phyloP scores from a whole-genome alignment of 495 filamentous ascomycete species.

The Cenococcum geophilum region DNA sequence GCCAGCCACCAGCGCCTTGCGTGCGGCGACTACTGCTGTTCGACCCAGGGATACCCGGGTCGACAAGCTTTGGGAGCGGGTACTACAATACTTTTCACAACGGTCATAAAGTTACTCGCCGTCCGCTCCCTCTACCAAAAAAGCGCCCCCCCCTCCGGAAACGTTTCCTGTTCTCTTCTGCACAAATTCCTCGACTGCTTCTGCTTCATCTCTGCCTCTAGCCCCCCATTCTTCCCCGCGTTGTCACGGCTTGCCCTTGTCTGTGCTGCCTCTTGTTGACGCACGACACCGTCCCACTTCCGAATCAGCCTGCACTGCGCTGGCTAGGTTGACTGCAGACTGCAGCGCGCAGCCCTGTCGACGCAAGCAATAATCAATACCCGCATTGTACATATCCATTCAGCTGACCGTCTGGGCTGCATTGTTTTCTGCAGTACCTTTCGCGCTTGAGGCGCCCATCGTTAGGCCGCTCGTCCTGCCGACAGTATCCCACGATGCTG shows the following conservation, averaged over 20 bases:
- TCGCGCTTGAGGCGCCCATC: constrained; percentile 8
- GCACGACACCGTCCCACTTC: not conserved
- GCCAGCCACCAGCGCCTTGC: too few species aligned
- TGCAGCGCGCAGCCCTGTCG: constrained; percentile 2
- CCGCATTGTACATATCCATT: constrained; percentile 5
- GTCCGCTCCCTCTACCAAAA: too few species aligned
- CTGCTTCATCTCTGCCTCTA: too few species aligned
- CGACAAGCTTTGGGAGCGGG: too few species aligned
- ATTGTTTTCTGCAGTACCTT: constrained; percentile 3
- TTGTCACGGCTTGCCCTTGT: not conserved
- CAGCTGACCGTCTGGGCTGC: constrained; percentile 5
- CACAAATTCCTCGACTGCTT: too few species aligned
- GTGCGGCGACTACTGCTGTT: too few species aligned
- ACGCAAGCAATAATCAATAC: constrained; percentile 5
- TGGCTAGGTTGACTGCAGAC: not conserved
- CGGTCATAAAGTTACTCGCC: too few species aligned
- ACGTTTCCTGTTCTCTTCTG: too few species aligned
- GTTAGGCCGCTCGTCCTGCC: not conserved
- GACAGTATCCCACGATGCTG: constrained; percentile 5
- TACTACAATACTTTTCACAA: too few species aligned
- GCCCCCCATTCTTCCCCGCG: not conserved
- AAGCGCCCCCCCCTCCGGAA: too few species aligned
- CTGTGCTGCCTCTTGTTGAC: not conserved
- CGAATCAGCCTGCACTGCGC: not conserved
- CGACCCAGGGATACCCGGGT: too few species aligned